phyloP scores from a whole-genome alignment of 345 rosid species.

The Carallia brachiata region DNA sequence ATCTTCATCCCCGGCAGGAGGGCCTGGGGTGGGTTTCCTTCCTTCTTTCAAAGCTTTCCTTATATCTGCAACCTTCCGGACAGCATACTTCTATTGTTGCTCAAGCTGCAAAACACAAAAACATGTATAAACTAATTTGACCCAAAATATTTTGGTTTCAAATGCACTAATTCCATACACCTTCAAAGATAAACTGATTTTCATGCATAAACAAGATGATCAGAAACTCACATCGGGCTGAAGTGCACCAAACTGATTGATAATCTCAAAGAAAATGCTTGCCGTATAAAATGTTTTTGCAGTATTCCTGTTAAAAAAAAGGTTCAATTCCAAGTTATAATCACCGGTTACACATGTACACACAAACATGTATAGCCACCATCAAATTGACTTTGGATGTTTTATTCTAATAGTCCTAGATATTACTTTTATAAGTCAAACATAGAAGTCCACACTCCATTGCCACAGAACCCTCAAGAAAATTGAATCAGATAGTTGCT shows the following conservation, averaged over 20 bases:
- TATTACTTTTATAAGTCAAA: not conserved
- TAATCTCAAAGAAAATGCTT: too few species aligned
- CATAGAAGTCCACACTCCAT: not conserved
- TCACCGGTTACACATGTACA: not conserved
- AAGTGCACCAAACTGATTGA: too few species aligned
- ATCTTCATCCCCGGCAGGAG: constrained; percentile 69
- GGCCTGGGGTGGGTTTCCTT: constrained; percentile 47
- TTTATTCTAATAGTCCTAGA: not conserved
- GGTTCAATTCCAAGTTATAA: constrained; percentile 8
- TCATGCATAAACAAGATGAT: too few species aligned
- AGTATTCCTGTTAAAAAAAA: constrained; percentile 64
- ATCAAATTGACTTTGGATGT: not conserved
- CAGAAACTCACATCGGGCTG: too few species aligned
- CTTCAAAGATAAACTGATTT: constrained; percentile 14
- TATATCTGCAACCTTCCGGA: constrained; percentile 94
- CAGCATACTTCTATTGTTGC: constrained; percentile 96
- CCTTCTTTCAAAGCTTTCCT: constrained; percentile 77
- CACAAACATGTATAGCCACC: not conserved
- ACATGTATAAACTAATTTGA: not conserved
- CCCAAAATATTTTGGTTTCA: not conserved
- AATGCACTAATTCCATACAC: constrained; percentile 5
- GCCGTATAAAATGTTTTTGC: constrained; percentile 88
- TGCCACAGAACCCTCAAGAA: not conserved
- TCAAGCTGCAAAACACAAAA: constrained; percentile 45
- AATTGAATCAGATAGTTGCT: too few species aligned